Percentiles rank a stretch among this genome's conserved stretches.
Conservation (phyloP, 345 rosid genomes). For the Punica granatum region DNA sequence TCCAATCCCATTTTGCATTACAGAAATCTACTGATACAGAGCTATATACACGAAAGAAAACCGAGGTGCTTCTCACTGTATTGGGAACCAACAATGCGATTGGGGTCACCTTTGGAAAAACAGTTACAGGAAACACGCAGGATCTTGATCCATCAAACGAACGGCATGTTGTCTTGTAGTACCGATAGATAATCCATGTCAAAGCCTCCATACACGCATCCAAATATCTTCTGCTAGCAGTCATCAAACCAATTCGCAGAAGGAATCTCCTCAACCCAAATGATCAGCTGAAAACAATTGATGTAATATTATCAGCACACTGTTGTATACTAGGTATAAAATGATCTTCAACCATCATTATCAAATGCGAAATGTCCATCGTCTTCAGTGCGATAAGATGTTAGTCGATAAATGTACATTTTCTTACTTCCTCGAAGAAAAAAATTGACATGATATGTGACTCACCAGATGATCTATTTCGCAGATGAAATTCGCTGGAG, state of each 20-base stretch:
- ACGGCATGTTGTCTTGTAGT: not conserved
- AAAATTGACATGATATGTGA: not conserved
- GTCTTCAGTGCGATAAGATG: no score
- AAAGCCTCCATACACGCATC: not conserved
- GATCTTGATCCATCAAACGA: constrained; percentile 1
- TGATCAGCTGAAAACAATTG: not conserved
- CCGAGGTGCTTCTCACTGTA: not conserved
- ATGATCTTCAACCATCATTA: no score
- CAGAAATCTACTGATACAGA: not conserved
- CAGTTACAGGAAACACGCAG: not conserved
- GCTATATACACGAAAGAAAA: not conserved
- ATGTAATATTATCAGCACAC: not conserved
- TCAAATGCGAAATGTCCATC: no score
- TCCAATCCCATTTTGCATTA: not conserved
- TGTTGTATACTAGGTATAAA: no score
- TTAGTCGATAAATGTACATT: no score
- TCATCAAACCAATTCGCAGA: not conserved
- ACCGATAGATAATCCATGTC: not conserved
- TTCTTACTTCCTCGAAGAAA: not conserved
- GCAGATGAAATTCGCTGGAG: constrained; percentile 4
- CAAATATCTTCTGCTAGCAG: not conserved
- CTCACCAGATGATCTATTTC: constrained; percentile 1
- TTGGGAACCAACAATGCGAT: not conserved
- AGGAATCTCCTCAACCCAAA: constrained; percentile 1
- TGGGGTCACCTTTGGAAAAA: not conserved